Evolutionary conservation across 1,139 yeast species (phyloP).

Genomic region (Candida tropicalis): DNA sequence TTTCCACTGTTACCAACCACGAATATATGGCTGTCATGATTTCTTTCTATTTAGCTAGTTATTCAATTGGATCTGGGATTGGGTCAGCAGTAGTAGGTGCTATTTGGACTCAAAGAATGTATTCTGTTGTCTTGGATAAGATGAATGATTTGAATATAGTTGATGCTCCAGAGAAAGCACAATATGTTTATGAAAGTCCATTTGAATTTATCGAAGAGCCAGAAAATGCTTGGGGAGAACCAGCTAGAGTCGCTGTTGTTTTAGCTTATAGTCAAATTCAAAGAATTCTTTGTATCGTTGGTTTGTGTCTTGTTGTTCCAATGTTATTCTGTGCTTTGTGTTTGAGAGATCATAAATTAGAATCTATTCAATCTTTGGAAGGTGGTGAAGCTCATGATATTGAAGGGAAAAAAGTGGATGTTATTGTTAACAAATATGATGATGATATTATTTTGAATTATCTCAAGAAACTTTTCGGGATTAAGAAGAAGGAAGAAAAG

Average conservation of each 20-base stretch:
- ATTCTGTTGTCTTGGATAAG: constrained; percentile 17
- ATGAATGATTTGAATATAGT: constrained; percentile 18
- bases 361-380: constrained; percentile 37
- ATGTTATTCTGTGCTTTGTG: constrained; percentile 50
- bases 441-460: constrained; percentile 24
- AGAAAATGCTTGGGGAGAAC: constrained; percentile 57
- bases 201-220: constrained; percentile 41
- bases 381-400: constrained; percentile 19
- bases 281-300: constrained; percentile 57
- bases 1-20: constrained; percentile 63
- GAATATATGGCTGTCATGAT: constrained; percentile 67
- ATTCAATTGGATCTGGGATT: constrained; percentile 62
- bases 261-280: constrained; percentile 63
- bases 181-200: constrained; percentile 56
- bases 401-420: constrained; percentile 33
- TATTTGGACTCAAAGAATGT: constrained; percentile 52
- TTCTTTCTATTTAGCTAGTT: constrained; percentile 55
- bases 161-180: constrained; percentile 31
- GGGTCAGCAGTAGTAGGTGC: constrained; percentile 64
- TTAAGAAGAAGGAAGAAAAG: background rate
- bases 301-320: constrained; percentile 56
- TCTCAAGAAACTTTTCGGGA: background rate
- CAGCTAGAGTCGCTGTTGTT: constrained; percentile 58
- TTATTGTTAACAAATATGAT: constrained; percentile 45
- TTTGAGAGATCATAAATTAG: constrained; percentile 57